A percentile compares a stretch with the other conserved stretches of the same genome.
phyloP scores from a whole-genome alignment of 306 rosid species.

The Cucumis hystrix region DNA sequence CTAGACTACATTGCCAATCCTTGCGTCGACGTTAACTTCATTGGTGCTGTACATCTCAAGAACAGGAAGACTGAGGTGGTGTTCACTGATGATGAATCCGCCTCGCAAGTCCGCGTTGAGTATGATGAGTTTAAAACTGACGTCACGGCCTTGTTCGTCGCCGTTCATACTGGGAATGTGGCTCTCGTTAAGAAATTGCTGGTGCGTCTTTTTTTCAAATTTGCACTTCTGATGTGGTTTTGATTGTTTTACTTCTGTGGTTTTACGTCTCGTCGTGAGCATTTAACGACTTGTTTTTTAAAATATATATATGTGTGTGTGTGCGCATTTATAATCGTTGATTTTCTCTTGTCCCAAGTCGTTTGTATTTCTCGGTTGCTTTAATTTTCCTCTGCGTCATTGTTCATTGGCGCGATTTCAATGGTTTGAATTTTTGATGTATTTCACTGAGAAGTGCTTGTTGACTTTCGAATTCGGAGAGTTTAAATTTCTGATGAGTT shows the following conservation, averaged over 20 bases:
- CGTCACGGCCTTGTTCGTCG: slow-evolving; percentile 77
- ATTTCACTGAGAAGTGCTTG: neutral
- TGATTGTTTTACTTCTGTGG: neutral
- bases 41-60: slow-evolving; percentile 55
- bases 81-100: slow-evolving; percentile 39
- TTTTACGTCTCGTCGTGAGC: neutral
- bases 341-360: neutral
- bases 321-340: neutral
- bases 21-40: slow-evolving; percentile 68
- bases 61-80: slow-evolving; percentile 41
- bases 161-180: slow-evolving; percentile 59
- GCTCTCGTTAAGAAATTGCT: slow-evolving; percentile 52
- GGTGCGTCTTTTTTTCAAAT: slow-evolving; percentile 22
- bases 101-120: slow-evolving; percentile 42
- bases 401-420: neutral
- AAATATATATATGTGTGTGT: no score
- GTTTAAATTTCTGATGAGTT: neutral
- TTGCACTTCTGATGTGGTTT: neutral
- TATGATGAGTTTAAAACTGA: slow-evolving; percentile 68
- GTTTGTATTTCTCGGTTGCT: neutral
- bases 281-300: neutral
- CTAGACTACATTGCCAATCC: slow-evolving; percentile 54
- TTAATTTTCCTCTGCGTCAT: neutral
- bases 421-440: neutral
- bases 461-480: neutral